A percentile compares a stretch with the other conserved stretches of the same genome.
Conservation (phyloP, 495 filamentous ascomycete genomes). For the Thozetella sp. region DNA sequence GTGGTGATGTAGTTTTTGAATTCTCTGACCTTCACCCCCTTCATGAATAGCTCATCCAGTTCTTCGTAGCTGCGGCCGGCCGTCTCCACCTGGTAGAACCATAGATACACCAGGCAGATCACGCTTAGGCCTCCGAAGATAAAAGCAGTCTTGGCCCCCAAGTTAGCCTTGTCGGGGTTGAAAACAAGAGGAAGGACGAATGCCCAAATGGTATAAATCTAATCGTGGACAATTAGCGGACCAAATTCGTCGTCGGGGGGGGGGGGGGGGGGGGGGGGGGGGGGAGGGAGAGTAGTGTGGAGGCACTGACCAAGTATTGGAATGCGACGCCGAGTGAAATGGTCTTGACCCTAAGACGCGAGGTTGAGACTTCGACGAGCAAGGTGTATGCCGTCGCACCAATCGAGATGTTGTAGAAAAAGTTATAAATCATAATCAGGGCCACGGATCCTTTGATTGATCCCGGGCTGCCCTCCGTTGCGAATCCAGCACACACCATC, state of each 20-base stretch:
- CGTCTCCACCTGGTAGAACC: background rate
- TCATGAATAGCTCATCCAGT: background rate
- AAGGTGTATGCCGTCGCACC: slow-evolving; percentile 30
- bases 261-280: too few species aligned
- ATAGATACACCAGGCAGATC: background rate
- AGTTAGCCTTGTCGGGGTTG: background rate
- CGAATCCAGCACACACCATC: slow-evolving; percentile 23
- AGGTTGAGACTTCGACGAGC: background rate
- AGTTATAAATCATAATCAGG: slow-evolving; percentile 27
- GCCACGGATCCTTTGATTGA: slow-evolving; percentile 19
- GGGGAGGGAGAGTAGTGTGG: background rate
- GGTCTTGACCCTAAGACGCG: background rate
- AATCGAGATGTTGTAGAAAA: slow-evolving; percentile 30
- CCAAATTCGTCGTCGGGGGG: too few species aligned
- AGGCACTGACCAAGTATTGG: background rate
- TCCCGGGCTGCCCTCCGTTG: slow-evolving; percentile 15
- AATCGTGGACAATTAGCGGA: background rate
- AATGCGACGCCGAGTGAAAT: background rate
- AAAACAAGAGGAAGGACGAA: background rate
- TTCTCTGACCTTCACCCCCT: background rate
- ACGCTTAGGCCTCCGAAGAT: background rate
- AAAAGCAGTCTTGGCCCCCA: background rate
- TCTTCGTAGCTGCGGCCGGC: background rate
- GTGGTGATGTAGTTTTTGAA: background rate
- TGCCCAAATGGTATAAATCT: background rate